phyloP scores from a whole-genome alignment of 2,329 filamentous ascomycete genomes.

The Emmonsiellopsis sp. region DNA sequence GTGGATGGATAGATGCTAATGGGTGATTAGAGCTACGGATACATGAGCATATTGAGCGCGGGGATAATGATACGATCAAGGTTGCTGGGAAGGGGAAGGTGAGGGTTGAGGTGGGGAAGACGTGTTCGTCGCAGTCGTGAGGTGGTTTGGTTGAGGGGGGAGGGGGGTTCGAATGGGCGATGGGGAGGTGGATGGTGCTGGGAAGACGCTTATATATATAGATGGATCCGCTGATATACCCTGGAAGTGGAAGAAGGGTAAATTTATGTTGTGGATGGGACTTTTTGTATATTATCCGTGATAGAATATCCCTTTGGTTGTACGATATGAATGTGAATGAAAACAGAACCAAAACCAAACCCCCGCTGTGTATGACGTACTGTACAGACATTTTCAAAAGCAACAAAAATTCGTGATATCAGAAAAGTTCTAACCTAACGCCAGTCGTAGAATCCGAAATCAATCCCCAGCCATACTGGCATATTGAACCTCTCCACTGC shows the following conservation, averaged over 20 bases:
- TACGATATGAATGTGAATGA: neutral
- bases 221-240: neutral
- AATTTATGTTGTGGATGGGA: neutral
- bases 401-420: neutral
- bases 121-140: slow-evolving; percentile 25
- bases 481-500: slow-evolving; percentile 69
- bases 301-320: neutral
- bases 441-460: slow-evolving; percentile 15
- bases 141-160: slow-evolving; percentile 13
- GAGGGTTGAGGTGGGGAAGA: slow-evolving; percentile 29
- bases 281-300: neutral
- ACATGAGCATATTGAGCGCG: slow-evolving; percentile 81
- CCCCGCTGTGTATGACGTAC: neutral
- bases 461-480: slow-evolving; percentile 76
- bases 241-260: neutral
- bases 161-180: neutral
- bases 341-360: neutral
- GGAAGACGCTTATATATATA: neutral
- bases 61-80: slow-evolving; percentile 88
- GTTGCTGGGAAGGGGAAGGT: slow-evolving; percentile 39
- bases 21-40: slow-evolving; percentile 63
- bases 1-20: neutral
- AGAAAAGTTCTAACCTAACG: neutral
- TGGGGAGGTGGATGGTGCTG: neutral
- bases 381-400: neutral